These are phyloP conservation scores for Fusarium buharicum DNA, from an alignment of 2,329 filamentous ascomycete species.

Conservation along the genomic window DNA sequence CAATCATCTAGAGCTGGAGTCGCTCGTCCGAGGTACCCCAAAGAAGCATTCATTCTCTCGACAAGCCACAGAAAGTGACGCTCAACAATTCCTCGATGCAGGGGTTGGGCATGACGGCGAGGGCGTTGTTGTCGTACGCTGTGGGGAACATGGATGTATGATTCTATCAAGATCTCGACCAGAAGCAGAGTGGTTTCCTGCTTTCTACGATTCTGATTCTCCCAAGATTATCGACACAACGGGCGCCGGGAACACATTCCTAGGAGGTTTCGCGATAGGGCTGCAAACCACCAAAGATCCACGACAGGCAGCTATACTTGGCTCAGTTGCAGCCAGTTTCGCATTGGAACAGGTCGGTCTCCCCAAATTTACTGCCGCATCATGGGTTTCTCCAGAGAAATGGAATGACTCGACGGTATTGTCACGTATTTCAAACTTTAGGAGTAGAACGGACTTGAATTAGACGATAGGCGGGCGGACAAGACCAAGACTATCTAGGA, in stretches of 20 bases:
- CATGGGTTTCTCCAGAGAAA: background rate
- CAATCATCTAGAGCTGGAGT: background rate
- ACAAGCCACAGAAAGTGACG: background rate
- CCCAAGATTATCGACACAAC: background rate
- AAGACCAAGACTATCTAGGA: too few species aligned
- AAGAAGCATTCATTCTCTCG: background rate
- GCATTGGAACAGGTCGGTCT: background rate
- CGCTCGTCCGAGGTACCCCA: background rate
- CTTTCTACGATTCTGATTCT: background rate
- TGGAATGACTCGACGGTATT: background rate
- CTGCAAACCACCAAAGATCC: background rate
- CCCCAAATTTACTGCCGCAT: background rate
- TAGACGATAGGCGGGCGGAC: background rate
- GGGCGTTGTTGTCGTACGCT: background rate
- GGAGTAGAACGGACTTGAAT: background rate
- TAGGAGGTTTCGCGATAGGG: background rate
- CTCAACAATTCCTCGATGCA: background rate
- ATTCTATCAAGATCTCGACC: background rate
- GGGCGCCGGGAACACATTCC: background rate
- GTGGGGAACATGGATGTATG: slow-evolving; percentile 2
- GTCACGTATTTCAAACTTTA: background rate
- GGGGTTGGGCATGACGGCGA: background rate
- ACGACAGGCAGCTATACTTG: background rate
- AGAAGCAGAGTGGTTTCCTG: background rate
- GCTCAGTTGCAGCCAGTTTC: background rate